phyloP scores from a whole-genome alignment of 2,329 filamentous ascomycete species.

The Colletotrichum sp. region DNA sequence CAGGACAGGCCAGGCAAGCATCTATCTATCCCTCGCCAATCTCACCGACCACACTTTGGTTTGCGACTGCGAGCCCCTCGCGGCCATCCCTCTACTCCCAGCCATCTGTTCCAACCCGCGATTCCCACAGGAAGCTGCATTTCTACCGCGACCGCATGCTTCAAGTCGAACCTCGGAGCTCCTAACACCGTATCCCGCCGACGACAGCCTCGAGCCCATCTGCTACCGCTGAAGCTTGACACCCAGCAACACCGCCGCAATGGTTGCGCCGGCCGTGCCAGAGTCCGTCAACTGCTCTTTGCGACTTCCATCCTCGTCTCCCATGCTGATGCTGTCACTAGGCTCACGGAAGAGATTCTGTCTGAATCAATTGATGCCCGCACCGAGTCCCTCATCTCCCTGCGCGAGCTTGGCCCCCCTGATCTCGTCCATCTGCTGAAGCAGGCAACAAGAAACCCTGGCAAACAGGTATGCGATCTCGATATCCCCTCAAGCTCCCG shows the following conservation, averaged over 20 bases:
- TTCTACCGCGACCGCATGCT: slow-evolving; percentile 1
- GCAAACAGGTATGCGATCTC: slow-evolving; percentile 53
- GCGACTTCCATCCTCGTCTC: slow-evolving; percentile 1
- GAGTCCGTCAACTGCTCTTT: slow-evolving; percentile 59
- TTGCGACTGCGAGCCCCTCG: neutral
- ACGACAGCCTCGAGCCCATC: neutral
- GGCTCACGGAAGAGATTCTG: slow-evolving; percentile 91
- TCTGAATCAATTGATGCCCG: slow-evolving; percentile 92
- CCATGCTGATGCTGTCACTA: slow-evolving; percentile 41
- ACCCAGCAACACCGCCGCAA: slow-evolving; percentile 42
- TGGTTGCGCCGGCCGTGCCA: slow-evolving; percentile 78
- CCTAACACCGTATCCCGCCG: slow-evolving; percentile 6
- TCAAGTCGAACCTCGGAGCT: neutral
- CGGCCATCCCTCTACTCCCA: slow-evolving; percentile 5
- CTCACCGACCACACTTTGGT: slow-evolving; percentile 3
- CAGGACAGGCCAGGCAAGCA: slow-evolving; percentile 1
- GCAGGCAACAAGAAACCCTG: slow-evolving; percentile 61
- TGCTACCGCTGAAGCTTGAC: neutral
- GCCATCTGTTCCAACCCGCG: neutral
- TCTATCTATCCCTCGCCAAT: slow-evolving; percentile 14
- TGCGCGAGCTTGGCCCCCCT: slow-evolving; percentile 93
- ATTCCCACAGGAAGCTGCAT: neutral
- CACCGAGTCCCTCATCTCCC: slow-evolving; percentile 82
- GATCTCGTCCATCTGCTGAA: slow-evolving; percentile 96
- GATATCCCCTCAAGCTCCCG: neutral